A percentile compares a stretch with the other conserved stretches of the same genome.
phyloP scores from a whole-genome alignment of 768 basidiomycete genomes.

The Psilocybe azurescens region DNA sequence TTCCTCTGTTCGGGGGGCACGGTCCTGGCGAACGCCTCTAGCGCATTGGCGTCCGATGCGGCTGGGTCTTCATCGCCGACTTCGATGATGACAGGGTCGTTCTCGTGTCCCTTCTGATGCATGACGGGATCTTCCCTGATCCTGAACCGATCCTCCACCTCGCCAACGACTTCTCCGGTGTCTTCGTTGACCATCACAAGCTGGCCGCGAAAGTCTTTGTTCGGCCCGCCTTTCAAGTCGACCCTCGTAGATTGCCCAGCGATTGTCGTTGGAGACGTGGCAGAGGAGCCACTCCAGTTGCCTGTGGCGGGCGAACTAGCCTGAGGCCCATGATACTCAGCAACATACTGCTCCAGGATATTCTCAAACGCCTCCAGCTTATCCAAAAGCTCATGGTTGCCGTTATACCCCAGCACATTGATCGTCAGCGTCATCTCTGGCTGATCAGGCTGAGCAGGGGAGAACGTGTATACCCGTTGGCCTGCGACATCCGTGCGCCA shows the following conservation, averaged over 20 bases:
- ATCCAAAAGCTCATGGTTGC: constrained; percentile 46
- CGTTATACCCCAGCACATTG: constrained; percentile 25
- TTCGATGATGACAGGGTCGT: constrained; percentile 76
- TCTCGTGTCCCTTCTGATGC: constrained; percentile 51
- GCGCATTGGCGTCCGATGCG: constrained; percentile 45
- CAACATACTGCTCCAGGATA: constrained; percentile 66
- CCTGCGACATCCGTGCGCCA: constrained; percentile 40
- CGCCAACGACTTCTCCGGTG: constrained; percentile 73
- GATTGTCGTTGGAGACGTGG: constrained; percentile 15
- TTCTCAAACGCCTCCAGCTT: constrained; percentile 71
- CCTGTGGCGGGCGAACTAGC: not conserved
- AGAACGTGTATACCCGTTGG: constrained; percentile 50
- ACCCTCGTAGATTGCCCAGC: constrained; percentile 22
- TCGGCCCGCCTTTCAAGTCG: constrained; percentile 22
- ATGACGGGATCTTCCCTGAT: constrained; percentile 67
- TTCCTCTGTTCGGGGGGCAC: constrained; percentile 73
- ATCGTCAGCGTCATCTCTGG: constrained; percentile 43
- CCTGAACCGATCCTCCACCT: constrained; percentile 61
- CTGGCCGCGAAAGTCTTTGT: constrained; percentile 54
- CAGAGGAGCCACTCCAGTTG: not conserved
- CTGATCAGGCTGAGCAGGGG: constrained; percentile 41
- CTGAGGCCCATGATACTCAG: constrained; percentile 41
- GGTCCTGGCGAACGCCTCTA: constrained; percentile 61
- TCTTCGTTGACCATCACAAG: constrained; percentile 77
- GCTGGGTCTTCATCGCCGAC: constrained; percentile 55